A percentile compares a stretch with the other conserved stretches of the same genome.
These are phyloP conservation scores for Aspergillus sp. DNA, from an alignment of 2,329 filamentous ascomycete genomes.

Conservation along the genomic window DNA sequence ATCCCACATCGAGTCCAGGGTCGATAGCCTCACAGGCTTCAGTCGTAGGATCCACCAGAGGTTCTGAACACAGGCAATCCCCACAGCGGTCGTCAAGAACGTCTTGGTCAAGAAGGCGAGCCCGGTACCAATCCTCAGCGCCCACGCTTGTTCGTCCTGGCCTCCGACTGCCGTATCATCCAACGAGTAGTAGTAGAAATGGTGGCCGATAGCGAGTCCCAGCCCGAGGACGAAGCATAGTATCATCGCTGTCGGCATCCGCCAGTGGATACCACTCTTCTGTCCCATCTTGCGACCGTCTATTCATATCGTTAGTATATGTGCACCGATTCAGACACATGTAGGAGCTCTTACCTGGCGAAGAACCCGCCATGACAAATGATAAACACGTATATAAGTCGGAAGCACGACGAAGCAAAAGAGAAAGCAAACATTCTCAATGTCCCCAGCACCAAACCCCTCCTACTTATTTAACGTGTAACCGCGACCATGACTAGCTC, in stretches of 20 bases:
- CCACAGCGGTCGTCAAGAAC: constrained; percentile 8
- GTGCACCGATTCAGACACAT: too few species aligned
- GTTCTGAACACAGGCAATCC: constrained; percentile 3
- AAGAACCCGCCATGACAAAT: too few species aligned
- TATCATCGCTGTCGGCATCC: constrained; percentile 7
- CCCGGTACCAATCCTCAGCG: constrained; percentile 1
- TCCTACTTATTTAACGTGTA: too few species aligned
- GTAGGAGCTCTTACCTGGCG: too few species aligned
- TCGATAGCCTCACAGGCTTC: constrained; percentile 1
- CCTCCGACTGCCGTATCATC: not conserved
- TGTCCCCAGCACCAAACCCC: too few species aligned
- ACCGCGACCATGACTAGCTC: too few species aligned
- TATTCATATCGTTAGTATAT: too few species aligned
- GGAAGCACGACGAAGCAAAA: too few species aligned
- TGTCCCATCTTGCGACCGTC: too few species aligned
- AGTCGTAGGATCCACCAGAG: constrained; percentile 10
- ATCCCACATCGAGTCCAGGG: constrained; percentile 11
- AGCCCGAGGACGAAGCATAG: constrained; percentile 1
- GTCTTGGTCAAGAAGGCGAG: constrained; percentile 5
- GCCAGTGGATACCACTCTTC: constrained; percentile 12
- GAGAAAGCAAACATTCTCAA: too few species aligned
- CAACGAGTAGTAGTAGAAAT: constrained; percentile 11
- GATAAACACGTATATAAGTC: too few species aligned
- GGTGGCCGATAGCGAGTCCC: constrained; percentile 9
- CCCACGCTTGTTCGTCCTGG: constrained; percentile 2